Percentiles rank a stretch among this genome's conserved stretches.
phyloP scores from a whole-genome alignment of 768 basidiomycete genomes.

The Hydnomerulius pinastri region DNA sequence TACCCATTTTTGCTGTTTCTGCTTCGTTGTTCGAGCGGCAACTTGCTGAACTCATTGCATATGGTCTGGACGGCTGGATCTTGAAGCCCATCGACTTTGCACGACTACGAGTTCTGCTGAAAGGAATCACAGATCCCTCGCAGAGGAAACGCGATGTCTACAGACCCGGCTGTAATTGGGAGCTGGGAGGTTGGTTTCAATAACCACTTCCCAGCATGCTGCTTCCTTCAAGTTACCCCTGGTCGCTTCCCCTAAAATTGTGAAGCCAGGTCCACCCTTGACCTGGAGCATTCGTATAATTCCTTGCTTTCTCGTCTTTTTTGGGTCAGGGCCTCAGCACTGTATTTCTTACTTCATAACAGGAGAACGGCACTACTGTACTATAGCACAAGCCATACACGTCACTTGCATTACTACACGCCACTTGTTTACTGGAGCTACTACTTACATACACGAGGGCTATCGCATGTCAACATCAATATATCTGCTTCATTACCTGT shows the following conservation, averaged over 20 bases:
- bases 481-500: too few relatives aligned
- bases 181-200: slow-evolving; percentile 61
- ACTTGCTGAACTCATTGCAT: slow-evolving; percentile 49
- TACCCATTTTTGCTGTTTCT: slow-evolving; percentile 83
- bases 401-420: too few relatives aligned
- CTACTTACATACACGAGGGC: too few relatives aligned
- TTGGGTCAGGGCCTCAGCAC: too few relatives aligned
- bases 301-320: background rate
- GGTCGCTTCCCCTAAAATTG: too few relatives aligned
- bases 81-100: slow-evolving; percentile 83
- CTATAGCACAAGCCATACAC: background rate
- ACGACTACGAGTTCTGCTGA: slow-evolving; percentile 57
- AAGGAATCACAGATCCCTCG: slow-evolving; percentile 54
- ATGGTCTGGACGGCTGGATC: slow-evolving; percentile 81
- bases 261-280: too few relatives aligned
- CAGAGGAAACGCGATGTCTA: slow-evolving; percentile 59
- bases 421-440: too few relatives aligned
- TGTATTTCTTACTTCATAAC: too few relatives aligned
- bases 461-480: too few relatives aligned
- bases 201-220: background rate
- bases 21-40: slow-evolving; percentile 67
- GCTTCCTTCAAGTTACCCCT: too few relatives aligned
- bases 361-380: too few relatives aligned
- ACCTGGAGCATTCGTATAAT: too few relatives aligned
- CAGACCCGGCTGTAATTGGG: slow-evolving; percentile 55